These are phyloP conservation scores for Hypoxylon sp. DNA, from an alignment of 2,329 filamentous ascomycete genomes.

Conservation along the genomic window DNA sequence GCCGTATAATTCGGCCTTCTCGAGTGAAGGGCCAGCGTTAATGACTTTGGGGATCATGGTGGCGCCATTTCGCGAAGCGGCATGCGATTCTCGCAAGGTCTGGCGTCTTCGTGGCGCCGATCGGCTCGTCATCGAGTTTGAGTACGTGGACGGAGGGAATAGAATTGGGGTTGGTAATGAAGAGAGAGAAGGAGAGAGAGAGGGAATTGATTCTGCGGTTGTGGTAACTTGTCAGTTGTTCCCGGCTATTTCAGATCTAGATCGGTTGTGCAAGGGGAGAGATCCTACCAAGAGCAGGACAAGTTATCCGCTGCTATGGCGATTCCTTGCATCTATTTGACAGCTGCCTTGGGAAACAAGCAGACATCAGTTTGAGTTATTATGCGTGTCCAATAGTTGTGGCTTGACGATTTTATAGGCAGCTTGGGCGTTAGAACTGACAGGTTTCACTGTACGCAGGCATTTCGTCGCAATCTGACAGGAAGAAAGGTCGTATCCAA, in stretches of 20 bases:
- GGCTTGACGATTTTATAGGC: conserved; percentile 21
- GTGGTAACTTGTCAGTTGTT: conserved; percentile 32
- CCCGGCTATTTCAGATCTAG: conserved; percentile 32
- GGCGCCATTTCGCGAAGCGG: conserved; percentile 58
- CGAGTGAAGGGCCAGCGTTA: conserved; percentile 67
- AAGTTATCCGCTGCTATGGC: conserved; percentile 36
- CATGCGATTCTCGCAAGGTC: conserved; percentile 62
- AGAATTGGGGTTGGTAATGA: conserved; percentile 33
- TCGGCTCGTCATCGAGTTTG: conserved; percentile 60
- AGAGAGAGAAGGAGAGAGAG: background rate
- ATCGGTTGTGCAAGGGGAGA: conserved; percentile 18
- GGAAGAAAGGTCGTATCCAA: conserved; percentile 16
- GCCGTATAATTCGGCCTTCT: conserved; percentile 69
- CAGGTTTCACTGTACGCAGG: conserved; percentile 32
- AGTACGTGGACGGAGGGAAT: conserved; percentile 38
- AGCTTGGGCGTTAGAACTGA: conserved; percentile 30
- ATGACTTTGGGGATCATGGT: conserved; percentile 65
- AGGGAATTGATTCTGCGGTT: conserved; percentile 22
- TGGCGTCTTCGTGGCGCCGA: conserved; percentile 62
- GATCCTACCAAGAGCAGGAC: conserved; percentile 39
- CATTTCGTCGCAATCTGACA: conserved; percentile 34
- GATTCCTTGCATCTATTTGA: conserved; percentile 40
- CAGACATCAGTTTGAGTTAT: conserved; percentile 29
- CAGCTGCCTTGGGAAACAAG: conserved; percentile 26
- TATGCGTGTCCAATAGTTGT: conserved; percentile 22